Evolutionary conservation across 495 filamentous ascomycete genomes (phyloP).

Genomic region (Venustampulla echinocandica): DNA sequence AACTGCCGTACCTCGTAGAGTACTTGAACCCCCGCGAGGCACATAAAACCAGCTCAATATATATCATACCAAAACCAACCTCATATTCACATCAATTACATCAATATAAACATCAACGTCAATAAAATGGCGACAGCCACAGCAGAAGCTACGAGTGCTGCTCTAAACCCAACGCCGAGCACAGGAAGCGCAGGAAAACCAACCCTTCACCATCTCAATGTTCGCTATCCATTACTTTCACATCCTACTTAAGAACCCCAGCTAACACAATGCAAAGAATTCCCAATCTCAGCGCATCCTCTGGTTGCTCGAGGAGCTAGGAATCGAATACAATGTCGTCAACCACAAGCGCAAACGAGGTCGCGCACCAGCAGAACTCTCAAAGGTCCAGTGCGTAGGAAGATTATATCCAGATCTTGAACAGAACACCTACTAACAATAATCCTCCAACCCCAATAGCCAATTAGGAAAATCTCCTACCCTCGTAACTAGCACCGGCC

Average conservation of each 20-base stretch:
- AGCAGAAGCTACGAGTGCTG: no score
- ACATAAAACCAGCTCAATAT: no score
- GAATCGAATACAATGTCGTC: constrained; percentile 29
- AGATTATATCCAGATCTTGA: no score
- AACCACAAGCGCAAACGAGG: constrained; percentile 26
- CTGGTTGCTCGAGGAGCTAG: constrained; percentile 33
- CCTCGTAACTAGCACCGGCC: constrained; percentile 41
- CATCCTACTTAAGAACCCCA: background rate
- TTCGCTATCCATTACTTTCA: background rate
- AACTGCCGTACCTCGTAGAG: no score
- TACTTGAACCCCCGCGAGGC: no score
- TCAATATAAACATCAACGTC: no score
- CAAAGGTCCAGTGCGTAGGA: no score
- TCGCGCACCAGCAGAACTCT: constrained; percentile 60
- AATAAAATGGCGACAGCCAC: no score
- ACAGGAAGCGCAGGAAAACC: no score
- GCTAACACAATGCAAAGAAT: constrained; percentile 15
- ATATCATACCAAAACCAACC: no score
- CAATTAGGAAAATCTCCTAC: constrained; percentile 68
- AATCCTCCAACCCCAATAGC: constrained; percentile 43
- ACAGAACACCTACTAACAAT: background rate
- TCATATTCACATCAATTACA: no score
- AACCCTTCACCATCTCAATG: constrained; percentile 22
- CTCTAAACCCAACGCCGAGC: no score
- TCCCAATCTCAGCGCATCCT: constrained; percentile 30